Base-by-base conservation (phyloP, 441 rosid species). In the Aquilaria agallochum region DNA sequence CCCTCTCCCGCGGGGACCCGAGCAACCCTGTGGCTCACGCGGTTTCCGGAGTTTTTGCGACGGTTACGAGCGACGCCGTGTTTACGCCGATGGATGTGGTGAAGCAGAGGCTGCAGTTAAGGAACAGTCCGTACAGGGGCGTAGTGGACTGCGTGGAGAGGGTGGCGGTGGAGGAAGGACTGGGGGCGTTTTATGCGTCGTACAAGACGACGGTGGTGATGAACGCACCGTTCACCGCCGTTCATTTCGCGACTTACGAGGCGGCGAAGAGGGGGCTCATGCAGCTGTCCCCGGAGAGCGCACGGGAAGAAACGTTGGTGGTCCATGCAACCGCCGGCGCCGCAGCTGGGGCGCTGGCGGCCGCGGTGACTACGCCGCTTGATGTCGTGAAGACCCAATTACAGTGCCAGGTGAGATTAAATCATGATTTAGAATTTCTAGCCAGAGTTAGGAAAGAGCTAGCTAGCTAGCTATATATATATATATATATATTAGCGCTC, bases 81-180 rank as follows among this genome's bases (percentile, higher is more conserved):
- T 72, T 92, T 6, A 89, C 95, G 11, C 97, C 97, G 0, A 87
- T 89, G 90, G 97, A 92, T 68, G 64, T 85, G 85, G 97, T 92
- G 73, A 92, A 86, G 81, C 92, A 86, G 78, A 80, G 89, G 71
- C 66, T 86, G 67, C 89, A 86, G 60, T 52, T 83, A 67, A 74
- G 69, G 70, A 67, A 79, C 14, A 84, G 82, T 58, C 84, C 90
- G n/a, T 85, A 85, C 55, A 75, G 72, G 14, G 91, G 85, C 0
- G 83, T 83, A 7, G 62, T 62, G 47, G 91, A 79, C 60, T 83
- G 92, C 20, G 64, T 80, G 30, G 67, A 50, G 67, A 86, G 81
- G 57, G 86, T 83, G 15, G 30, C 44, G 57, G 59, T 69, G 53
- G 87, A 83, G 55, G 87, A 81, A 72, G 89, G 89, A 11, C 9